Percentiles rank a stretch among this genome's conserved stretches.
Conservation (phyloP, 78 protist species). For the Salpingoeca rosetta region DNA sequence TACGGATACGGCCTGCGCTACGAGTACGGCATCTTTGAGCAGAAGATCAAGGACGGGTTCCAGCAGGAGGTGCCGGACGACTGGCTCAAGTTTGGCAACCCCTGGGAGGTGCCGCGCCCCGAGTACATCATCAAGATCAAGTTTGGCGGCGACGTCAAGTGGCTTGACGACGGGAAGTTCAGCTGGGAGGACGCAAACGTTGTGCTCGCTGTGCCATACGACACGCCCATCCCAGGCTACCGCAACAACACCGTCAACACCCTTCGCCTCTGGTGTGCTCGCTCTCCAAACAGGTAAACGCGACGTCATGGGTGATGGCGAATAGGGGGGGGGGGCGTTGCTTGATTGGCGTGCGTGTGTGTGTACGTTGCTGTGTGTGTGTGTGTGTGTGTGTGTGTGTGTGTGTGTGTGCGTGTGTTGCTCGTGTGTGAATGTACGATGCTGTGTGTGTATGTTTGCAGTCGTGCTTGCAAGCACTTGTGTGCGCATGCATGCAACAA, state of each 20-base stretch:
- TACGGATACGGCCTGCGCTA: constrained; percentile 83
- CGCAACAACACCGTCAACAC: constrained; percentile 65
- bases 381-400: too few species aligned
- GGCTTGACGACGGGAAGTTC: constrained; percentile 3
- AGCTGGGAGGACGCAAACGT: constrained; percentile 68
- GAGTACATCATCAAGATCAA: constrained; percentile 17
- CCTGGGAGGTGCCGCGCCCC: constrained; percentile 79
- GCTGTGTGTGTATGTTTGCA: constrained; percentile 74
- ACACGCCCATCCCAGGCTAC: constrained; percentile 83
- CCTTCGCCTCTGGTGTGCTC: constrained; percentile 87
- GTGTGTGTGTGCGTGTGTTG: too few species aligned
- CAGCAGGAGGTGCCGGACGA: constrained; percentile 83
- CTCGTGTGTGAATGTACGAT: too few species aligned
- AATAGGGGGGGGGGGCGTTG: too few species aligned
- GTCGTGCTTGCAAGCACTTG: constrained; percentile 17
- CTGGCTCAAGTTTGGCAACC: constrained; percentile 78
- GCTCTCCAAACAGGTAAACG: constrained; percentile 62
- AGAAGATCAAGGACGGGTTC: constrained; percentile 67
- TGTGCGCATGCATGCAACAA: background rate
- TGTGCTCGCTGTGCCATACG: constrained; percentile 61
- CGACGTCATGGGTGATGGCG: too few species aligned
- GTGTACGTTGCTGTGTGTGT: too few species aligned
- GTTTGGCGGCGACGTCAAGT: constrained; percentile 22
- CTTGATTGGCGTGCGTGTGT: too few species aligned
- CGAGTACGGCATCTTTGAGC: constrained; percentile 90